Base-by-base conservation (phyloP, 2,329 filamentous ascomycete species). In the Cadophora luteo-olivacea region DNA sequence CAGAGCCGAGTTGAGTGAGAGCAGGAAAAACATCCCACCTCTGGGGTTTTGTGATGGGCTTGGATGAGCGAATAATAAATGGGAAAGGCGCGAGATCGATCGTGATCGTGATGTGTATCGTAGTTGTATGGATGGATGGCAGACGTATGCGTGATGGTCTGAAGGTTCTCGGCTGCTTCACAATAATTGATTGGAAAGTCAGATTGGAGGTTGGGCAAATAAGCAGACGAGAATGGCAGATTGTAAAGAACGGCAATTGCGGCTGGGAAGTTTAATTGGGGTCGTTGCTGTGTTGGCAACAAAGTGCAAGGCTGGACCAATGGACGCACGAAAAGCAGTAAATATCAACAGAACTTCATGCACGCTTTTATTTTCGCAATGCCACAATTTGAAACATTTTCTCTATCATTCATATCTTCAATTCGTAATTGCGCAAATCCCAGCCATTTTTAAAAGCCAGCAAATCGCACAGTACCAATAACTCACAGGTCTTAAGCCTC, bases 401-500 rank as follows among this genome's bases (percentile, higher is more conserved):
- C 52, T 55, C 25, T 33, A 55, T 55, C 25, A 55, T 55, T 55
- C 29, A 55, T 55, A 25, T 33, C 12, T 55, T 8, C 6, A 8
- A 55, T 55, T 55, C 52, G 6, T 25, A 55, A 16, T 5, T 49
- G 45, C 45, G 5, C 6, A n/a, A 49, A 8, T 22, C 19, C 51
- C 51, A 54, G 51, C 55, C 55, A 41, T 60, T 19, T n/a, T 41
- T 38, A 49, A 12, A 54, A 54, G 45, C 45, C 32, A 54, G 19
- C 19, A 41, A 54, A 32, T 32, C 61, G 9, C 48, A 38, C 36
- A 48, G 4, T 33, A 25, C 38, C 1, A 22, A 7, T n/a, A 6
- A 32, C 38, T 36, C 11, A 1, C 36, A 14, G n/a, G 14, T 9
- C 33, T 57, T 32, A 72, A 64, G 65, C 69, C 75, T 85, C 84